phyloP scores from a whole-genome alignment of 1,284 basidiomycete genomes.

The Fomitopsis schrenkii region DNA sequence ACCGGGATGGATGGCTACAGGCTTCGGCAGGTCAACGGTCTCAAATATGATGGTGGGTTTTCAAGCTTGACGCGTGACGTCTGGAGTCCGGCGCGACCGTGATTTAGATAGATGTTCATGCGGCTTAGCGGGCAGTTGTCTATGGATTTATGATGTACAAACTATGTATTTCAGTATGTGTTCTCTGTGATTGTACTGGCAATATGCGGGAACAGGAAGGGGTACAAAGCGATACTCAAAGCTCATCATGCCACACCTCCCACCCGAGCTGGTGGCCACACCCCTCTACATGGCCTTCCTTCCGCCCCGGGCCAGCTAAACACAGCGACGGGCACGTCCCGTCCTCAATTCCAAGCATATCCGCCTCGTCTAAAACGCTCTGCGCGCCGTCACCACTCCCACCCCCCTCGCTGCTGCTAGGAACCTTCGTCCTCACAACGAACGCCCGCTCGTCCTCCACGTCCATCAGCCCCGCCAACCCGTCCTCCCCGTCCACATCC shows the following conservation, averaged over 20 bases:
- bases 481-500: constrained; percentile 31
- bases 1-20: constrained; percentile 4
- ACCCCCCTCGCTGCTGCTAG: not conserved
- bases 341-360: constrained; percentile 4
- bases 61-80: not conserved
- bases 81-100: not conserved
- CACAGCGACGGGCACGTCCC: constrained; percentile 40
- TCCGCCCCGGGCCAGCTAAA: constrained; percentile 35
- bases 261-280: constrained; percentile 28
- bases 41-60: not conserved
- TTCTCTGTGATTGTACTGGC: not conserved
- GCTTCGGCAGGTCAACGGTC: not conserved
- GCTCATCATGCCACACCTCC: constrained; percentile 27
- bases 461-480: constrained; percentile 45
- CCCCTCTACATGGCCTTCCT: constrained; percentile 20
- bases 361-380: constrained; percentile 2
- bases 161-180: not conserved
- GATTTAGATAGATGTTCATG: not conserved
- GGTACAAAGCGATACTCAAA: constrained; percentile 13
- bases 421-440: constrained; percentile 9
- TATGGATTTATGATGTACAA: not conserved
- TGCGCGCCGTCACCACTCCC: not conserved
- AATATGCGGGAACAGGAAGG: too few relatives aligned
- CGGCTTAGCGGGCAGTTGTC: not conserved
- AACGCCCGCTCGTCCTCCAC: constrained; percentile 35